Evolutionary conservation across 129 eudicot genomes (phyloP), one percentile per base, ranked within the genome.

Genomic region (Centrapalus pauciflorus): DNA sequence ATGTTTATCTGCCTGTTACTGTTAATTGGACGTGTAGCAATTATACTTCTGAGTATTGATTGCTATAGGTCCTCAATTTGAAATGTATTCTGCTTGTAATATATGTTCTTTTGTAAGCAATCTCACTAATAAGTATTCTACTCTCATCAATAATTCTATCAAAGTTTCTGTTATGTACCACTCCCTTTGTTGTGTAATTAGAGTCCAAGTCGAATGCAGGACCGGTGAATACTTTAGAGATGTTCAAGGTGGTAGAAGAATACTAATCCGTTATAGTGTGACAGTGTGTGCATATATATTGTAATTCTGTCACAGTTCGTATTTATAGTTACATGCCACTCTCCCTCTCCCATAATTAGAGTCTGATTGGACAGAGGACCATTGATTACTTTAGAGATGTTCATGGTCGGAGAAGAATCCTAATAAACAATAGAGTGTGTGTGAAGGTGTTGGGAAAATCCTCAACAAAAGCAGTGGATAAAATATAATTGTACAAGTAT

Each of bases 171-270:
- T 14, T 46, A 30, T 20, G 21, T 10, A 21, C 4, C 13, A 16
- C 41, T 43, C 49, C 32, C 20, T 24, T 2, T 46, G 76, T 38
- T 19, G 5, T 24, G 10, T 60, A 46, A 8, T 24, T 59, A 60
- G 32, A n/a, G 41, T 68, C 35, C 64, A 68, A 27, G n/a, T 61
- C 50, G 55, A 41, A 72, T 60, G 13, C 24, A 50, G 60, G 54
- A 49, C 0, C 13, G 33, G 33, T 33, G 67, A 70, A 50, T 52
- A 9, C 28, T 20, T 65, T 16, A 30, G 59, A 40, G 7, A 54
- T 65, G 71, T 32, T 73, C 64, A 46, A 32, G 69, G 40, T 4
- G 0, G 23, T 37, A 17, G 33, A 62, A 63, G 35, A 28, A 23
- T 55, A 41, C 29, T 46, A 12, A 54, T 24, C 40, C 2, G 6